A percentile compares a stretch with the other conserved stretches of the same genome.
Evolutionary conservation across 164 flowering plant genomes (phyloP).

Genomic region (Akebia trifoliata): DNA sequence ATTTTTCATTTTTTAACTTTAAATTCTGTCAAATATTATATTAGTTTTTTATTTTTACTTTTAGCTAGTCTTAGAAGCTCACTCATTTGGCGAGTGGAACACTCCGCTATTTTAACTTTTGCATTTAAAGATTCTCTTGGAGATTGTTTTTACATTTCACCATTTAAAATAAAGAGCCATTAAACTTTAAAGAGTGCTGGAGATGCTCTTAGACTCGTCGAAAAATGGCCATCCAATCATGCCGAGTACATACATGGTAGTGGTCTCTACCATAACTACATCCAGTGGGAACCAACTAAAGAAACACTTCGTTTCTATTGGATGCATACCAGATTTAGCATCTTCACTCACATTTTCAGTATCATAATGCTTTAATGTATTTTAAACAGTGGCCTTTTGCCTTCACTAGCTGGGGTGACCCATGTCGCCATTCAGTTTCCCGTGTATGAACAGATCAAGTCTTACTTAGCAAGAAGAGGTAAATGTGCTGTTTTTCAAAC

Average conservation of each 20-base stretch:
- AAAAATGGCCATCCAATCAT: too few relatives aligned
- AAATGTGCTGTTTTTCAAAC: conserved; percentile 9
- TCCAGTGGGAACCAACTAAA: not conserved
- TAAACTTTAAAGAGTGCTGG: too few relatives aligned
- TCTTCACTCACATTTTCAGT: not conserved
- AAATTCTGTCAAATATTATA: too few relatives aligned
- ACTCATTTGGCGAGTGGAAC: too few relatives aligned
- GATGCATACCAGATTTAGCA: not conserved
- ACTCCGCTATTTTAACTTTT: not conserved
- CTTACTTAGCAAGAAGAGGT: conserved; percentile 73
- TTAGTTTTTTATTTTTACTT: too few relatives aligned
- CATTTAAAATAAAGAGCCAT: too few relatives aligned
- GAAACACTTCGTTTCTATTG: not conserved
- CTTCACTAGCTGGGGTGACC: conserved; percentile 87
- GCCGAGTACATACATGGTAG: too few relatives aligned
- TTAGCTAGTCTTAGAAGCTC: too few relatives aligned
- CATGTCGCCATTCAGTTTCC: conserved; percentile 99
- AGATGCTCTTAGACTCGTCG: not conserved
- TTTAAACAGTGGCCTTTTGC: conserved; percentile 78
- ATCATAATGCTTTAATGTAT: conserved; percentile 4
- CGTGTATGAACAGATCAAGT: conserved; percentile 71
- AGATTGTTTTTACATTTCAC: too few relatives aligned
- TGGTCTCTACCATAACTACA: not conserved
- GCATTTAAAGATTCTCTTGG: not conserved
- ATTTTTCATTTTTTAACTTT: too few relatives aligned